Base-by-base conservation (phyloP, 371 early-diverging fungal genomes). In the Syncephalastrum monosporum region DNA sequence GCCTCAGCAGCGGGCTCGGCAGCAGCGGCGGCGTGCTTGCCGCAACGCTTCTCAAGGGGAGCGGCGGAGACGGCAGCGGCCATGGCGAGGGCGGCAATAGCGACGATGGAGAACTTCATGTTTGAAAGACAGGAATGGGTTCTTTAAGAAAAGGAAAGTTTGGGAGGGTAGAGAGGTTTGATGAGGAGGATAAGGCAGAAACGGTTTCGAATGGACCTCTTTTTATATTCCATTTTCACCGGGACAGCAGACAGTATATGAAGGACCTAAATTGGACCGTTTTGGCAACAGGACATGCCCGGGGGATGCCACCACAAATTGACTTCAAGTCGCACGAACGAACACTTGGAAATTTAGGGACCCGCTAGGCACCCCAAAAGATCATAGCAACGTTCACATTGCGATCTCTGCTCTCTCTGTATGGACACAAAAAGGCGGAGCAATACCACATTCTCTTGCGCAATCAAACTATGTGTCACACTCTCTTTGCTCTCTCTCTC, bases 71-170 rank as follows among this genome's bases (percentile, higher is more conserved):
- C 55, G 33, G 42, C 23, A 15, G 29, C 47, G 38, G 60, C 55
- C 15, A 59, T 47, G 61, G 59, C 56, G 53, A 53, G 29, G 55
- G 59, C 56, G 47, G 54, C 52, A 58, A 47, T 47, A 50, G 62
- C 56, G 46, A 54, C 17, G 42, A 64, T 21, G 29, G 58, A 16
- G 58, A 57, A 55, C 55, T 64, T 64, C 64, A 64, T 64, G 59
- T 14, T 58, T 50, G 42, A 51, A 49, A 23, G 41, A 50, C 49
- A 27, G 46, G 42, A 46, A 60, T 49, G 41, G 25, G 25, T 49
- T 41, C 38, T 47, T 47, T 47, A 47, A 47, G 12, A 47, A 51
- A 58, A 44, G 59, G 55, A 59, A 14, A 47, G 54, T 52, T 43
- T 45, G 43, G 25, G 43, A 25, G 44, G 48, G 17, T 23, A 24